Percentiles rank a stretch among this genome's conserved stretches.
These are phyloP conservation scores for Lipomyces yamadae DNA, from an alignment of 805 yeast species.

Conservation along the genomic window DNA sequence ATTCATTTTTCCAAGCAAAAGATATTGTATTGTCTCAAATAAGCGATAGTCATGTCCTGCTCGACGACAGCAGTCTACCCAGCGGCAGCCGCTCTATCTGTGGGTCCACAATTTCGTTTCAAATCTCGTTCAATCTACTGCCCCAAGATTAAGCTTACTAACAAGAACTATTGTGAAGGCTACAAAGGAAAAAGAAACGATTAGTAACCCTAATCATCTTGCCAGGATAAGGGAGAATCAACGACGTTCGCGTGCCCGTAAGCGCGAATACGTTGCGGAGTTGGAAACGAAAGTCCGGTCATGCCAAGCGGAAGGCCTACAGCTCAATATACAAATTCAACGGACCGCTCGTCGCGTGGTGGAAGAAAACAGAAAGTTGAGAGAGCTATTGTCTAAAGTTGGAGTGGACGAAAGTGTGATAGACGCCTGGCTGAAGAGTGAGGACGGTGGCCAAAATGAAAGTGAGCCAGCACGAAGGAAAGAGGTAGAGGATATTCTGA, in stretches of 20 bases:
- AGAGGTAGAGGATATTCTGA: conserved; percentile 24
- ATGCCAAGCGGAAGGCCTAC: conserved; percentile 33
- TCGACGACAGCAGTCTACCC: not conserved
- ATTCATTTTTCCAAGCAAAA: too few species aligned
- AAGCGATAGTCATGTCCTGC: not conserved
- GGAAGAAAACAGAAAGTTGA: conserved; percentile 28
- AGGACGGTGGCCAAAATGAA: conserved; percentile 13
- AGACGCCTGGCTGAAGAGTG: conserved; percentile 23
- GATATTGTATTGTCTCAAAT: too few species aligned
- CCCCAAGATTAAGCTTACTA: not conserved
- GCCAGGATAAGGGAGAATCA: conserved; percentile 35
- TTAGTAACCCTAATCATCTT: conserved; percentile 17
- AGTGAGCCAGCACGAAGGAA: conserved; percentile 13
- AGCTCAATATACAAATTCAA: conserved; percentile 33
- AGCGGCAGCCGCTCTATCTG: not conserved
- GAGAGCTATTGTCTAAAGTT: conserved; percentile 22
- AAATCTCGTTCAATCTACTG: not conserved
- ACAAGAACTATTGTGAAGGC: not conserved
- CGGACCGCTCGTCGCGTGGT: conserved; percentile 35
- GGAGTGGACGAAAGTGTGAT: conserved; percentile 27
- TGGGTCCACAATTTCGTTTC: not conserved
- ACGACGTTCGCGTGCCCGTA: conserved; percentile 34
- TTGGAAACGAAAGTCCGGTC: conserved; percentile 29
- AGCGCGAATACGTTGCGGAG: conserved; percentile 33
- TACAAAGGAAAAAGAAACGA: conserved; percentile 3